These are phyloP conservation scores for Phanerochaete sordida DNA, from an alignment of 768 basidiomycete species.

Conservation along the genomic window DNA sequence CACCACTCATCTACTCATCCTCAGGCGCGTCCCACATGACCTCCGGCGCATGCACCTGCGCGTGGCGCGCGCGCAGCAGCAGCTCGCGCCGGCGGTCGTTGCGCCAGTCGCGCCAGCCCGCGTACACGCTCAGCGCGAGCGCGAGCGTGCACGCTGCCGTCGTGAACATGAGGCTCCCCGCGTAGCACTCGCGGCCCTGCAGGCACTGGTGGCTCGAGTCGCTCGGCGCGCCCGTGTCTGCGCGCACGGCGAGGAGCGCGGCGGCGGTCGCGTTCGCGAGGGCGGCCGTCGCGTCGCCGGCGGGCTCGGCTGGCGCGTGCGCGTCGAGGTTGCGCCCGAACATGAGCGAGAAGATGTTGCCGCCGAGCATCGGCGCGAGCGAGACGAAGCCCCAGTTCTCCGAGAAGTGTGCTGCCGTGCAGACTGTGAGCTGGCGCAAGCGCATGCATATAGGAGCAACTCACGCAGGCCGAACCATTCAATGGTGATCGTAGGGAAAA, in stretches of 20 bases:
- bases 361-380: slow-evolving; percentile 71
- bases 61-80: slow-evolving; percentile 5
- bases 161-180: slow-evolving; percentile 50
- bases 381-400: slow-evolving; percentile 86
- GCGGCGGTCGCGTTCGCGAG: too few species aligned
- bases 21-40: slow-evolving; percentile 22
- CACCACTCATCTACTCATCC: too few species aligned
- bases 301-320: slow-evolving; percentile 38
- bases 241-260: slow-evolving; percentile 9
- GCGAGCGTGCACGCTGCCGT: slow-evolving; percentile 47
- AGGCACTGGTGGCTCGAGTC: slow-evolving; percentile 44
- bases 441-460: too few species aligned
- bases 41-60: slow-evolving; percentile 5
- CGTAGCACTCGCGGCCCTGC: slow-evolving; percentile 57
- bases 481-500: slow-evolving; percentile 71
- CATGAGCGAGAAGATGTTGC: slow-evolving; percentile 79
- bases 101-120: slow-evolving; percentile 42
- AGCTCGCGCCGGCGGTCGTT: slow-evolving; percentile 2
- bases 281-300: slow-evolving; percentile 4
- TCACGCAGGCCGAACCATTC: slow-evolving; percentile 89
- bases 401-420: slow-evolving; percentile 74
- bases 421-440: too few species aligned
- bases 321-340: slow-evolving; percentile 82
- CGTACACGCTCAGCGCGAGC: slow-evolving; percentile 47
- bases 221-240: slow-evolving; percentile 3